A percentile compares a stretch with the other conserved stretches of the same genome.
Evolutionary conservation across 2,329 filamentous ascomycete genomes (phyloP).

Genomic region (Paraphoma chrysanthemicola): DNA sequence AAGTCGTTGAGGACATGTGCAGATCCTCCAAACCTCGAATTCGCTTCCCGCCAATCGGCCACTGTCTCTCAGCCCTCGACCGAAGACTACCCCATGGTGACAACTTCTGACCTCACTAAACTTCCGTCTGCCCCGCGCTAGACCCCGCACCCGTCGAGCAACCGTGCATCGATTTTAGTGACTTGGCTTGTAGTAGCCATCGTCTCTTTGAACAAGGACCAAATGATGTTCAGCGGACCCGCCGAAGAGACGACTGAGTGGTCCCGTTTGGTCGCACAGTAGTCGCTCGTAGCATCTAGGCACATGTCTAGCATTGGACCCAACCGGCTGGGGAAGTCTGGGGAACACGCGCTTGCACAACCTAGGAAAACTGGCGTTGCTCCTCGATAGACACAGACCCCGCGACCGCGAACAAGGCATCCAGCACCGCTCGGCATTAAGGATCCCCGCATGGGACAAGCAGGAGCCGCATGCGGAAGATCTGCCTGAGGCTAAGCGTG

Average conservation of each 20-base stretch:
- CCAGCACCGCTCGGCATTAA: constrained; percentile 15
- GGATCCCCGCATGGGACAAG: constrained; percentile 26
- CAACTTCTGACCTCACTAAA: background rate
- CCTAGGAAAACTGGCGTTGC: no score
- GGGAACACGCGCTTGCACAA: background rate
- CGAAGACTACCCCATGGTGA: background rate
- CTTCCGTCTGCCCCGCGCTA: constrained; percentile 8
- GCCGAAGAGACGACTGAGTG: no score
- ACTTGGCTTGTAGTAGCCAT: no score
- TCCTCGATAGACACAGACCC: constrained; percentile 7
- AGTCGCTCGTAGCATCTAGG: no score
- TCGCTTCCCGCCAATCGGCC: background rate
- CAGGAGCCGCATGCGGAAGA: constrained; percentile 30
- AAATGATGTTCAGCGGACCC: no score
- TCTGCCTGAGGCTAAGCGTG: constrained; percentile 3
- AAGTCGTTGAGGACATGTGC: background rate
- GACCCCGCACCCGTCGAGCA: constrained; percentile 6
- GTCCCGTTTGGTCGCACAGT: no score
- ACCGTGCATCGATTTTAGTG: background rate
- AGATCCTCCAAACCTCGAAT: background rate
- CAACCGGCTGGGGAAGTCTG: background rate
- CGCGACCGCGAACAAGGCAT: constrained; percentile 23
- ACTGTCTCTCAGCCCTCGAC: background rate
- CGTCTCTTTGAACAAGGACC: no score
- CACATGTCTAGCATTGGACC: background rate